Conservation (phyloP, 83 land plant genomes). For the Picea abies region DNA sequence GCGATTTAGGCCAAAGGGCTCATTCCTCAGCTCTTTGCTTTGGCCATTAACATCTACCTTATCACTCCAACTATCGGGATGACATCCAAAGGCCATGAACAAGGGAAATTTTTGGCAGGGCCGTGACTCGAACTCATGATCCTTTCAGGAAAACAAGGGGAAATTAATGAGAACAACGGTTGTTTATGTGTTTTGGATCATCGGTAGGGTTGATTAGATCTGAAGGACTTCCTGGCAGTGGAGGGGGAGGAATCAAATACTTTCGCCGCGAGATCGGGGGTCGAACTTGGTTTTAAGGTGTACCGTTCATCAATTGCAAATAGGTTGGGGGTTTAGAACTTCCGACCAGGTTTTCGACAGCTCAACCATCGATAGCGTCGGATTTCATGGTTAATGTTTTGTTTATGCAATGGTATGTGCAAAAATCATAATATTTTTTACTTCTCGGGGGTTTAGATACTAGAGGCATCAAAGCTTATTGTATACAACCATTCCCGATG, state of each 20-base stretch:
- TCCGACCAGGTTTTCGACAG: not conserved
- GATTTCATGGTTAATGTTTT: not conserved
- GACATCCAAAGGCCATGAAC: not conserved
- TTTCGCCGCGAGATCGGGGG: slow-evolving; percentile 3
- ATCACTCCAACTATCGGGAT: not conserved
- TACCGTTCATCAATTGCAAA: not conserved
- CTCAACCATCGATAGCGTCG: not conserved
- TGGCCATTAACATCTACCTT: too few species aligned
- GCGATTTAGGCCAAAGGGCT: too few species aligned
- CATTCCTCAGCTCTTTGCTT: too few species aligned
- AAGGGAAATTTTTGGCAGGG: not conserved
- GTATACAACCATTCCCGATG: not conserved
- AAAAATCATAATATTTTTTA: not conserved
- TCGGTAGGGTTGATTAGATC: not conserved
- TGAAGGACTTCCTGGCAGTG: not conserved
- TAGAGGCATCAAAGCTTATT: not conserved
- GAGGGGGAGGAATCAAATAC: slow-evolving; percentile 6
- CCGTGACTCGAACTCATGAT: not conserved
- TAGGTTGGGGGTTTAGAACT: slow-evolving; percentile 2
- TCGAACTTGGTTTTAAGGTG: not conserved
- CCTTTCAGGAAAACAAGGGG: not conserved
- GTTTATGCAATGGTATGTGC: slow-evolving; percentile 4
- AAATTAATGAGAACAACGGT: not conserved
- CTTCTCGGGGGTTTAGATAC: not conserved
- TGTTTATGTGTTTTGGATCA: slow-evolving; percentile 3